Conservation (phyloP, 1,284 basidiomycete species). For the Rhodotorula sp. region DNA sequence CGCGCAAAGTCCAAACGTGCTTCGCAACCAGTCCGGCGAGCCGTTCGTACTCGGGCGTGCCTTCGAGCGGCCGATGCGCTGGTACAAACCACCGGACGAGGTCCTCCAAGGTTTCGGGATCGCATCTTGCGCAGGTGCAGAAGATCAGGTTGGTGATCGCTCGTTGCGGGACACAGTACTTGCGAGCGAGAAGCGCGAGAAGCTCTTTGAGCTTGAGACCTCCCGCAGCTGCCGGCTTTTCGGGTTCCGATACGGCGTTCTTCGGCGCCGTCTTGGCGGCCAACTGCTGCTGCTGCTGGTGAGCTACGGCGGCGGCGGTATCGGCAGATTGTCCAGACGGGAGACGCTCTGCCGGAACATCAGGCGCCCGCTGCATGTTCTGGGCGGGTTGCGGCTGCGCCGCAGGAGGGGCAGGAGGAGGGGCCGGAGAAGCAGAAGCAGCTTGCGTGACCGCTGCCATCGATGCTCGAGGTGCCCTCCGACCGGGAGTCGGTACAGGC, state of each 20-base stretch:
- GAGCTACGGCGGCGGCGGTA: background rate
- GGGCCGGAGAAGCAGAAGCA: background rate
- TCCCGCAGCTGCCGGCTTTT: background rate
- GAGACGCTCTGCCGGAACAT: no score
- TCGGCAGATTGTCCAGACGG: no score
- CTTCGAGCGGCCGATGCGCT: background rate
- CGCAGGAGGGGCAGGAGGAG: background rate
- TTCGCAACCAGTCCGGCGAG: background rate
- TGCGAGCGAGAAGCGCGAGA: background rate
- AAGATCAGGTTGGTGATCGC: slow-evolving; percentile 6
- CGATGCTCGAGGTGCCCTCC: slow-evolving; percentile 8
- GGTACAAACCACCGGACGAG: background rate
- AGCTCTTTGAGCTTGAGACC: background rate
- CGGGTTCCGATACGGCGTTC: background rate
- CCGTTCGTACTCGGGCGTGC: background rate
- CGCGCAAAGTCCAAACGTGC: slow-evolving; percentile 7
- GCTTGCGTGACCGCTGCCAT: background rate
- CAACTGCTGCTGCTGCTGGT: no score
- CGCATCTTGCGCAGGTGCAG: background rate
- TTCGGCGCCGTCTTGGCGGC: no score
- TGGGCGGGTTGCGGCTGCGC: no score
- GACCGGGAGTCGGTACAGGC: background rate
- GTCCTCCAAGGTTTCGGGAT: background rate
- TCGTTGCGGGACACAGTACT: background rate
- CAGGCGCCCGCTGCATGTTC: no score